Evolutionary conservation across 495 filamentous ascomycete species (phyloP), one percentile per base, ranked within the genome.

Genomic region (Hypoxylon crocopeplum): DNA sequence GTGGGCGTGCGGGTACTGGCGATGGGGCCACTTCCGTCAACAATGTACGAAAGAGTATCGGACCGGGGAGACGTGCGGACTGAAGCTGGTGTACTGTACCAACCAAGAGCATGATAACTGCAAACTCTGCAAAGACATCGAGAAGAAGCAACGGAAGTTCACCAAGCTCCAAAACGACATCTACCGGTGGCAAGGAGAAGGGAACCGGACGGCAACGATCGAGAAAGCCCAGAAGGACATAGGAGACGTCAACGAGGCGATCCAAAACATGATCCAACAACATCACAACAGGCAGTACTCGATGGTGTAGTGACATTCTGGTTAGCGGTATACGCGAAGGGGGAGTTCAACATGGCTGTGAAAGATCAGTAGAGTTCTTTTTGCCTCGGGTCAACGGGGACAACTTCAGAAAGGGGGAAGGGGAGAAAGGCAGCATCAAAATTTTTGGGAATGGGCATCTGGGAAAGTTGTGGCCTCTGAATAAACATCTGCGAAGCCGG

Each of bases 1-100:
- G 25, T 88, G 82, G 77, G 60, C 45, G 33, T 98, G 94, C 77
- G 87, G 87, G 68, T 93, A 94, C 81, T 97, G 86, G 86, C 93
- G 93, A 75, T 98, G 95, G 94, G 90, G 90, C 64, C 87, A 86
- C 74, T 97, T 98, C 82, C 86, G 90, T 59, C 84, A 93, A 74
- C 94, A 97, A 63, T 98, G 95, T 85, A 86, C 89, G 72, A 89
- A 88, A 75, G 94, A 98, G 69, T 97, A 98, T 79, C 91, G 95
- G 66, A 97, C 88, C 42, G 94, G 94, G 70, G 94, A 98, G 82
- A 98, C 94, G 34, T 98, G 94, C 77, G 94, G 94, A 66, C 92
- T 97, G 81, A 94, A 88, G 79, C 86, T 97, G 69, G 87, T 97
- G 70, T 85, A 85, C 77, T 72, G 86, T 76, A 84, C 90, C 71